Percentiles rank a stretch among this genome's conserved stretches.
Evolutionary conservation across 306 rosid species (phyloP).

Genomic region (Abrus pulchellus): DNA sequence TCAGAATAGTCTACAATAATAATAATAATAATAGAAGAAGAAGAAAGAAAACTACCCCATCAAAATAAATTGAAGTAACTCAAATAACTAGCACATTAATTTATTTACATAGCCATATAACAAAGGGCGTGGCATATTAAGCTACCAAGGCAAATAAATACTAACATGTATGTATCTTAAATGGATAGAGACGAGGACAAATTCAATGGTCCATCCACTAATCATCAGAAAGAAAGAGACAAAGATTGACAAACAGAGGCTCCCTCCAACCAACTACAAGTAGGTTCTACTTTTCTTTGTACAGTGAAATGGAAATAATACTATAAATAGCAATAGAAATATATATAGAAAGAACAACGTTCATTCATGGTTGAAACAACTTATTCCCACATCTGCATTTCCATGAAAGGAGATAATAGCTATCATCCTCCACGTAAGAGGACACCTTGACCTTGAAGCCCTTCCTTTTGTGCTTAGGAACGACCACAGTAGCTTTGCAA

Average conservation of each 20-base stretch:
- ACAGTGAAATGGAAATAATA: not conserved
- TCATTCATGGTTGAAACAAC: constrained; percentile 73
- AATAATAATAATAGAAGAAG: not conserved
- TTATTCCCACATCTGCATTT: constrained; percentile 84
- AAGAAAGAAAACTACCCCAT: not conserved
- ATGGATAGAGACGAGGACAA: not conserved
- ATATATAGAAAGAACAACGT: too few species aligned
- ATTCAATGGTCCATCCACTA: not conserved
- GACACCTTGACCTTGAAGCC: constrained; percentile 30
- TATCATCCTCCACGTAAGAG: constrained; percentile 62
- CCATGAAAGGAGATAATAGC: constrained; percentile 86
- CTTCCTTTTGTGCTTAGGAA: constrained; percentile 61
- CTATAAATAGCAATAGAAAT: too few species aligned
- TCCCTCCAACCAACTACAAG: not conserved
- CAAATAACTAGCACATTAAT: not conserved
- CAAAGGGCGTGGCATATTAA: not conserved
- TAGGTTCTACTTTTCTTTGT: not conserved
- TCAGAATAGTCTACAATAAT: too few species aligned
- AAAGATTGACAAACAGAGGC: too few species aligned
- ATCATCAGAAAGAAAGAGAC: not conserved
- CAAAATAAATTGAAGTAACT: not conserved
- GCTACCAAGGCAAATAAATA: not conserved
- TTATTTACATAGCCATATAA: not conserved
- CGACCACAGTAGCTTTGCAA: constrained; percentile 77
- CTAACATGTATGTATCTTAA: not conserved